phyloP scores from a whole-genome alignment of 2,329 filamentous ascomycete species.

The Fusarium sp. region DNA sequence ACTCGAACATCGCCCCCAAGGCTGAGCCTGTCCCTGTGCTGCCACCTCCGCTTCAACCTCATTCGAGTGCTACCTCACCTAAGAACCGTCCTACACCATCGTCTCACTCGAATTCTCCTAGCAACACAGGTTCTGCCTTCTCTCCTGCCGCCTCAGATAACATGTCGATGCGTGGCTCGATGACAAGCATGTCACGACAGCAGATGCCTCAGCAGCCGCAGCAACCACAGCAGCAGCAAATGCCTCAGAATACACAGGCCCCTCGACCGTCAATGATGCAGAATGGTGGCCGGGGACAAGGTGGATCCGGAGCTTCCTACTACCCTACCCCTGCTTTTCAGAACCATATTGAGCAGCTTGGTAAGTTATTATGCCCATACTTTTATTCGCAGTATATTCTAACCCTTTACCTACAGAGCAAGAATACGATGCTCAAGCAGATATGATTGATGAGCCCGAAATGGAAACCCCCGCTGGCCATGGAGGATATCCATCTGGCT shows the following conservation, averaged over 20 bases:
- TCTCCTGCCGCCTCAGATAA: slow-evolving; percentile 61
- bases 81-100: slow-evolving; percentile 85
- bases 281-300: slow-evolving; percentile 51
- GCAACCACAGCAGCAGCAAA: slow-evolving; percentile 36
- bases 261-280: slow-evolving; percentile 54
- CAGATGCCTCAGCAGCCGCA: slow-evolving; percentile 50
- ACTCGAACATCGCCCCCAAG: slow-evolving; percentile 81
- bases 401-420: slow-evolving; percentile 83
- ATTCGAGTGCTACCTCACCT: slow-evolving; percentile 71
- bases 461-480: slow-evolving; percentile 75
- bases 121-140: slow-evolving; percentile 60
- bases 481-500: slow-evolving; percentile 71
- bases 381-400: slow-evolving; percentile 71
- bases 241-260: slow-evolving; percentile 43
- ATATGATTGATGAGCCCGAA: slow-evolving; percentile 87
- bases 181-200: slow-evolving; percentile 50
- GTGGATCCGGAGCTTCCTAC: slow-evolving; percentile 65
- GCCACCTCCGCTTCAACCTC: slow-evolving; percentile 59
- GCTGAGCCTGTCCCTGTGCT: slow-evolving; percentile 66
- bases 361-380: slow-evolving; percentile 68
- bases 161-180: slow-evolving; percentile 58
- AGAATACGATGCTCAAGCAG: slow-evolving; percentile 92
- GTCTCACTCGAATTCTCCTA: slow-evolving; percentile 75
- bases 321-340: slow-evolving; percentile 88
- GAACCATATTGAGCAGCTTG: slow-evolving; percentile 94